Conservation (phyloP, 257 asterid genomes). For the Anisodus tanguticus region DNA sequence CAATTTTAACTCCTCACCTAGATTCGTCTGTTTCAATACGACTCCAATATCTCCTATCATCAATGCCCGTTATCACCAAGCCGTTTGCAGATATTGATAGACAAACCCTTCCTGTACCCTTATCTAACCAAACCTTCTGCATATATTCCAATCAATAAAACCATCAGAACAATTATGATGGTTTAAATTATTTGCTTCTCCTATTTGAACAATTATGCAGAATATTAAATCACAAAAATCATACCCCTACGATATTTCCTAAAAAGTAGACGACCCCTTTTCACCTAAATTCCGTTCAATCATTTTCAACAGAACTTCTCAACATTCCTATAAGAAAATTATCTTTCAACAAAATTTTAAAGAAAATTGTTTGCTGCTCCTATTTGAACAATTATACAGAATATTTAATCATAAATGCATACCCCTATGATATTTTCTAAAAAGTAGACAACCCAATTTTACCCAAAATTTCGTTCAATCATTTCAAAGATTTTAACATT, state of each 20-base stretch:
- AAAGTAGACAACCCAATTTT: too few relatives aligned
- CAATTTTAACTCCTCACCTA: conserved; percentile 53
- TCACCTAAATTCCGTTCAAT: background rate
- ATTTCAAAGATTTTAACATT: too few relatives aligned
- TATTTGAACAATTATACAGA: too few relatives aligned
- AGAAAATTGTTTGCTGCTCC: too few relatives aligned
- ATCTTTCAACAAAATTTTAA: too few relatives aligned
- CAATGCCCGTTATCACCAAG: conserved; percentile 76
- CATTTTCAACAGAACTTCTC: background rate
- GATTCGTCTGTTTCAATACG: conserved; percentile 84
- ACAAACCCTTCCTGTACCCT: conserved; percentile 66
- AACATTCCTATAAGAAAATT: background rate
- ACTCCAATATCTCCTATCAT: conserved; percentile 48
- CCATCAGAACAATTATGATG: background rate
- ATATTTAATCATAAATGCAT: too few relatives aligned
- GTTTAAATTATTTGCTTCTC: background rate
- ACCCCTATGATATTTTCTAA: too few relatives aligned
- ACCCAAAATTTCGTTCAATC: too few relatives aligned
- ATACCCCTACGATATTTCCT: background rate
- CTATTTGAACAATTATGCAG: background rate
- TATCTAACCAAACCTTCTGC: conserved; percentile 95
- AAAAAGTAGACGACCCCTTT: background rate
- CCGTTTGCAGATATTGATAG: conserved; percentile 71
- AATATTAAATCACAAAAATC: background rate
- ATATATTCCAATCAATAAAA: conserved; percentile 35